Percentiles rank a stretch among this genome's conserved stretches.
Evolutionary conservation across 2,329 filamentous ascomycete genomes (phyloP).

Genomic region (Aquanectria penicillioides): DNA sequence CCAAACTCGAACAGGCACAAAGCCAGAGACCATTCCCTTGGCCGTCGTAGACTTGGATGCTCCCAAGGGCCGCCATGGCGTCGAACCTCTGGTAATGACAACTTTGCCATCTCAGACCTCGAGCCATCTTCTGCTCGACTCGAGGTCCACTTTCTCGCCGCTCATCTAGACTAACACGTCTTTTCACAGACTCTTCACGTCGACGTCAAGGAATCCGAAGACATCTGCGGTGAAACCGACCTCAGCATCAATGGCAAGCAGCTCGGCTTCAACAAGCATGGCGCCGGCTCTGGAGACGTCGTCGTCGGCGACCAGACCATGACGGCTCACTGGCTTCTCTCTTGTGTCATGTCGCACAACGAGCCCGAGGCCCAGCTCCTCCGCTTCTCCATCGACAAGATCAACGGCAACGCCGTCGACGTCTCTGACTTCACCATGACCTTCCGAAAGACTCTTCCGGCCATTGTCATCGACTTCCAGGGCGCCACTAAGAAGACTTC

Average conservation of each 20-base stretch:
- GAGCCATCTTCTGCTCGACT: no score
- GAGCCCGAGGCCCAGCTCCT: slow-evolving; percentile 55
- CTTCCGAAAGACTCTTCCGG: slow-evolving; percentile 58
- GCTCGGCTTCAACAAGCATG: slow-evolving; percentile 51
- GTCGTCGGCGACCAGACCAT: slow-evolving; percentile 49
- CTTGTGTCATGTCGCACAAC: slow-evolving; percentile 53
- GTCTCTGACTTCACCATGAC: slow-evolving; percentile 53
- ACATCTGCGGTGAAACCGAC: slow-evolving; percentile 58
- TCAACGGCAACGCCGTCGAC: slow-evolving; percentile 53
- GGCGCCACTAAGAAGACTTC: slow-evolving; percentile 42
- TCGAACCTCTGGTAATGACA: slow-evolving; percentile 16
- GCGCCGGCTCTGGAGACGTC: slow-evolving; percentile 55
- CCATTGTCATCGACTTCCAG: slow-evolving; percentile 54
- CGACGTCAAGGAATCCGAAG: slow-evolving; percentile 55
- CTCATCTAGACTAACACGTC: slow-evolving; percentile 2
- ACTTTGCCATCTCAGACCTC: not conserved
- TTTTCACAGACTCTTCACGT: slow-evolving; percentile 51
- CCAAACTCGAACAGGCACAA: not conserved
- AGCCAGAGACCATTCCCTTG: slow-evolving; percentile 5
- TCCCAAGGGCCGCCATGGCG: slow-evolving; percentile 4
- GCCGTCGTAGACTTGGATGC: slow-evolving; percentile 17
- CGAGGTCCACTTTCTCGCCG: not conserved
- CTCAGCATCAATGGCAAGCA: slow-evolving; percentile 58
- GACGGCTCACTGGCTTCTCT: slow-evolving; percentile 58
- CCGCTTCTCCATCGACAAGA: slow-evolving; percentile 53